Conservation (phyloP, 306 rosid species). For the Medicago arabica region DNA sequence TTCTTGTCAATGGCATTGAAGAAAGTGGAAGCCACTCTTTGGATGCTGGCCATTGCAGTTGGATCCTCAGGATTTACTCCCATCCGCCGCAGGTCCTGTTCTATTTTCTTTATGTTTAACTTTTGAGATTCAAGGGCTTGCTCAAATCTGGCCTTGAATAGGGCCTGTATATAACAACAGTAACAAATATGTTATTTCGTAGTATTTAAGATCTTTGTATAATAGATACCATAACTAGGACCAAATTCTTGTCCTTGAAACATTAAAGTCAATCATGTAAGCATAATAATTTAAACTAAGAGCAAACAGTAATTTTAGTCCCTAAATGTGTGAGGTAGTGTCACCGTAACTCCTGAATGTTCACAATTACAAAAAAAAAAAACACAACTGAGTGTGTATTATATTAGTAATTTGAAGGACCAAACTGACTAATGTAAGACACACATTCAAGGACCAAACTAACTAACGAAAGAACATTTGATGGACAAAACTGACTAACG, state of each 20-base stretch:
- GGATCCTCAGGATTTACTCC: constrained; percentile 99
- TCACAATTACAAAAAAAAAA: not conserved
- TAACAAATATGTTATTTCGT: constrained; percentile 31
- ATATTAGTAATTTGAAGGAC: not conserved
- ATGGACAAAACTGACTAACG: not conserved
- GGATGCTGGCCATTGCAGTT: constrained; percentile 91
- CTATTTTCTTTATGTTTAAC: constrained; percentile 88
- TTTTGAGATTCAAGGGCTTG: constrained; percentile 99
- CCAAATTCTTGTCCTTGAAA: not conserved
- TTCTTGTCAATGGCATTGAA: constrained; percentile 93
- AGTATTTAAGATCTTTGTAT: constrained; percentile 30
- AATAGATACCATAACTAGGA: constrained; percentile 19
- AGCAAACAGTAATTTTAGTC: not conserved
- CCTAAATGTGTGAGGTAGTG: not conserved
- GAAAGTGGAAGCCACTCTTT: constrained; percentile 93
- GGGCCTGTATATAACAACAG: constrained; percentile 65
- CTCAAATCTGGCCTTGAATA: constrained; percentile 98
- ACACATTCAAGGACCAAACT: not conserved
- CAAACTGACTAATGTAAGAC: not conserved
- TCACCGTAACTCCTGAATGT: not conserved
- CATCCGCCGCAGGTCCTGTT: constrained; percentile 87
- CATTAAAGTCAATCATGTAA: constrained; percentile 8
- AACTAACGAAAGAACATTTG: not conserved
- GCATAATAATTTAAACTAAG: constrained; percentile 10
- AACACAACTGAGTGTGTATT: not conserved